Conservation (phyloP, 805 yeast species). For the Kockiozyma suomiensis region DNA sequence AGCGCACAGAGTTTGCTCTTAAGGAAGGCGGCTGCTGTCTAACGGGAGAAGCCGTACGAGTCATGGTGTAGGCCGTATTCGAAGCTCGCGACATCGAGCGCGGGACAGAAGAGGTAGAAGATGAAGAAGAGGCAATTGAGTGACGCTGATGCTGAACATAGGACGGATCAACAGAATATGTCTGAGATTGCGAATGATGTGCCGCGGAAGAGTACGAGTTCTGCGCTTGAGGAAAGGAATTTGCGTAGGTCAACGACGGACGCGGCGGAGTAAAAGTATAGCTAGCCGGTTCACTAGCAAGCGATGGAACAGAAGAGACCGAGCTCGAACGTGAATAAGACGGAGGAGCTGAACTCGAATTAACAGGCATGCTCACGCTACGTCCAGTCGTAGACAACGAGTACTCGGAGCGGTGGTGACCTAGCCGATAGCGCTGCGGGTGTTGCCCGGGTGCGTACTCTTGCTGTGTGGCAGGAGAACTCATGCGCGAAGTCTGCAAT, state of each 20-base stretch:
- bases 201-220: too few species aligned
- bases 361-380: slow-evolving; percentile 10
- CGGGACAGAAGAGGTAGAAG: slow-evolving; percentile 1
- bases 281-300: neutral
- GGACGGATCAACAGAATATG: slow-evolving; percentile 1
- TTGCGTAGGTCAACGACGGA: neutral
- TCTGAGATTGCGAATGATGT: slow-evolving; percentile 1
- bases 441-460: neutral
- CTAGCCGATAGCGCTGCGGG: slow-evolving; percentile 11
- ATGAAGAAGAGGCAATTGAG: neutral
- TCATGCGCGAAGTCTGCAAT: too few species aligned
- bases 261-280: neutral
- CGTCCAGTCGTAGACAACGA: slow-evolving; percentile 11
- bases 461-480: neutral
- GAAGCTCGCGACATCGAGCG: slow-evolving; percentile 1
- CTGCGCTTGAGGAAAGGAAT: slow-evolving; percentile 4
- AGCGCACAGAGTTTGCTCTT: neutral
- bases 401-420: slow-evolving; percentile 15
- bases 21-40: neutral
- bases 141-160: slow-evolving; percentile 14
- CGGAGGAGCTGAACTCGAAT: neutral
- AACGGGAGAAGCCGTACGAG: slow-evolving; percentile 9
- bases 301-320: neutral
- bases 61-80: neutral
- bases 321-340: slow-evolving; percentile 12